These are phyloP conservation scores for Candida methanosorbosa DNA, from an alignment of 805 yeast genomes.

Conservation along the genomic window DNA sequence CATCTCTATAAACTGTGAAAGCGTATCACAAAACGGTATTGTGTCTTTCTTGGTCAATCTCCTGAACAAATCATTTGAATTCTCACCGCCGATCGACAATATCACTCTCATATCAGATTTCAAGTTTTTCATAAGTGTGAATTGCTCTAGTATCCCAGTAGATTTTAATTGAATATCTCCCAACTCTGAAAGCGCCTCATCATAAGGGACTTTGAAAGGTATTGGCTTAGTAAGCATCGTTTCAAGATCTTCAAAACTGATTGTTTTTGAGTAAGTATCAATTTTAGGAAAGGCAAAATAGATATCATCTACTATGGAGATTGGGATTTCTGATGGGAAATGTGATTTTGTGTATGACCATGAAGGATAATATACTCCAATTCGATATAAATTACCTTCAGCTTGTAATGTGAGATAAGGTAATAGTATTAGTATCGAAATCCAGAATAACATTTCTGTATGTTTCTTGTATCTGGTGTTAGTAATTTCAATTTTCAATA, in stretches of 20 bases:
- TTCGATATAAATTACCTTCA: too few species aligned
- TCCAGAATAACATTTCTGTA: too few species aligned
- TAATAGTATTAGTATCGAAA: too few species aligned
- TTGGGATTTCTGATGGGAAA: constrained; percentile 55
- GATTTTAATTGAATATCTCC: constrained; percentile 4
- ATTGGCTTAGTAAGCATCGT: constrained; percentile 24
- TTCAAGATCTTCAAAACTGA: too few species aligned
- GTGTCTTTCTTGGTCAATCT: too few species aligned
- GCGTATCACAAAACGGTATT: too few species aligned
- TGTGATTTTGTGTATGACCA: constrained; percentile 67
- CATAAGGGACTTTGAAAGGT: constrained; percentile 5
- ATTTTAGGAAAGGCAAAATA: constrained; percentile 72
- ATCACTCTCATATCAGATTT: constrained; percentile 39
- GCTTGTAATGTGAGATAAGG: too few species aligned
- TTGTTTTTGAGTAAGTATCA: too few species aligned
- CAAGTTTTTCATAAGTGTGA: constrained; percentile 16
- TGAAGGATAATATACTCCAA: constrained; percentile 42
- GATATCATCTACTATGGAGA: constrained; percentile 49
- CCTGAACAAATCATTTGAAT: constrained; percentile 36
- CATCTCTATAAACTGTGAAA: too few species aligned
- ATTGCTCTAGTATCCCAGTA: constrained; percentile 21
- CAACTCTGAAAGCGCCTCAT: too few species aligned
- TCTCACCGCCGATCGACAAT: constrained; percentile 79
- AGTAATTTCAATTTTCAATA: too few species aligned
- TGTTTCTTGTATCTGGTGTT: too few species aligned